phyloP scores from a whole-genome alignment of 768 basidiomycete species.

The Boletus sensibilis region DNA sequence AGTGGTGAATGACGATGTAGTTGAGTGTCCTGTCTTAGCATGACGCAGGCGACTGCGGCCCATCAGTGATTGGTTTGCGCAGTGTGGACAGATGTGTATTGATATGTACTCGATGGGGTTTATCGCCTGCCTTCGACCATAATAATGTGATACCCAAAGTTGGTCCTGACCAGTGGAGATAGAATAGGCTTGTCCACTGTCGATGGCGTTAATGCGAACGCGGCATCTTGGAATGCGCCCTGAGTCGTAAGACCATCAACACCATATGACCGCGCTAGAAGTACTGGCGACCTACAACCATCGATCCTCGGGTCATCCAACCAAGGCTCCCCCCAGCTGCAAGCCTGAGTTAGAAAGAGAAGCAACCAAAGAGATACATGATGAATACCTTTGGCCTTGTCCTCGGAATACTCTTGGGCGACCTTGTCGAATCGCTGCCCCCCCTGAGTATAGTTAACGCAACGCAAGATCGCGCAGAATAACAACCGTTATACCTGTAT shows the following conservation, averaged over 20 bases:
- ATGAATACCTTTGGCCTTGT: conserved; percentile 76
- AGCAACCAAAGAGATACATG: not conserved
- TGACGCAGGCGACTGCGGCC: conserved; percentile 9
- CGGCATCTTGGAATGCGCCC: conserved; percentile 83
- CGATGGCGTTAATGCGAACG: conserved; percentile 77
- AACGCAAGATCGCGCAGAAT: not conserved
- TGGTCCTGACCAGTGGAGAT: conserved; percentile 77
- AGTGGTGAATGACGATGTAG: conserved; percentile 33
- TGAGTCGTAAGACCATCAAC: conserved; percentile 27
- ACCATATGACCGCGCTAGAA: not conserved
- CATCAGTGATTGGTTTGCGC: not conserved
- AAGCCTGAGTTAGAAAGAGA: not conserved
- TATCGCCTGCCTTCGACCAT: conserved; percentile 84
- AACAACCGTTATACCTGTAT: conserved; percentile 55
- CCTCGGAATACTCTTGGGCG: conserved; percentile 87
- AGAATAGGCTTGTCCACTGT: conserved; percentile 74
- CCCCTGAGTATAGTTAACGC: conserved; percentile 41
- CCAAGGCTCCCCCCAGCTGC: conserved; percentile 82
- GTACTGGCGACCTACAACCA: conserved; percentile 54
- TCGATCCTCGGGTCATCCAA: conserved; percentile 84
- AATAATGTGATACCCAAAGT: conserved; percentile 85
- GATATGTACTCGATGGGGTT: conserved; percentile 19
- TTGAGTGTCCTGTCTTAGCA: conserved; percentile 27
- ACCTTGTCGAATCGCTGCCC: conserved; percentile 86
- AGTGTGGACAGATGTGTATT: conserved; percentile 18